phyloP scores from a whole-genome alignment of 345 rosid genomes.

The Sonneratia alba region DNA sequence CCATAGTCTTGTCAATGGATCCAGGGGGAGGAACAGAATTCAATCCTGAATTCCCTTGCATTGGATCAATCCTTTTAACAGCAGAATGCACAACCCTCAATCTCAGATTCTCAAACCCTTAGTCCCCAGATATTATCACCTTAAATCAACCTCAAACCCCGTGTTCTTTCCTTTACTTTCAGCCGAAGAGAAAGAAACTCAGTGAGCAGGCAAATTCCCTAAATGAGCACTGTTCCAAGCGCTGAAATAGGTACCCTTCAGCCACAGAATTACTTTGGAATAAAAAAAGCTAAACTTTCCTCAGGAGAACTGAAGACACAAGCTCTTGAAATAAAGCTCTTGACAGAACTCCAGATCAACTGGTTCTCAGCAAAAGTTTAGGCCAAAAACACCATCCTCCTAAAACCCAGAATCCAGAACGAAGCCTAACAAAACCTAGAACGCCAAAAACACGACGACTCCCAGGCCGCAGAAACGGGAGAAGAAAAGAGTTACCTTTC shows the following conservation, averaged over 20 bases:
- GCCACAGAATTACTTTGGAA: neutral
- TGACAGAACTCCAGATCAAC: neutral
- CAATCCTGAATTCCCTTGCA: constrained; percentile 40
- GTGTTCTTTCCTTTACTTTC: neutral
- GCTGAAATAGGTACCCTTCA: neutral
- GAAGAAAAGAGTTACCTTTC: neutral
- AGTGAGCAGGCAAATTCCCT: neutral
- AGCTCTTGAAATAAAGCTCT: neutral
- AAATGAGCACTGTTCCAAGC: neutral
- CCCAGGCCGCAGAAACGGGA: neutral
- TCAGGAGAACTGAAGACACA: neutral
- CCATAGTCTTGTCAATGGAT: constrained; percentile 45
- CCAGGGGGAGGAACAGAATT: constrained; percentile 16
- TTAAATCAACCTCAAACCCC: neutral
- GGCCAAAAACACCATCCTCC: neutral
- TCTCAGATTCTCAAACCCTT: neutral
- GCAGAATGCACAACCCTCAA: no score
- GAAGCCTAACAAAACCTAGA: neutral
- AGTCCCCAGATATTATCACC: neutral
- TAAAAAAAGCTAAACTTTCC: neutral
- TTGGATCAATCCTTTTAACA: neutral
- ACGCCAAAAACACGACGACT: neutral
- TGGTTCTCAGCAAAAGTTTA: neutral
- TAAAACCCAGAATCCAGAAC: neutral
- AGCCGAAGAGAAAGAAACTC: neutral